These are phyloP conservation scores for Daldinia grandis DNA, from an alignment of 495 filamentous ascomycete species.

Conservation along the genomic window DNA sequence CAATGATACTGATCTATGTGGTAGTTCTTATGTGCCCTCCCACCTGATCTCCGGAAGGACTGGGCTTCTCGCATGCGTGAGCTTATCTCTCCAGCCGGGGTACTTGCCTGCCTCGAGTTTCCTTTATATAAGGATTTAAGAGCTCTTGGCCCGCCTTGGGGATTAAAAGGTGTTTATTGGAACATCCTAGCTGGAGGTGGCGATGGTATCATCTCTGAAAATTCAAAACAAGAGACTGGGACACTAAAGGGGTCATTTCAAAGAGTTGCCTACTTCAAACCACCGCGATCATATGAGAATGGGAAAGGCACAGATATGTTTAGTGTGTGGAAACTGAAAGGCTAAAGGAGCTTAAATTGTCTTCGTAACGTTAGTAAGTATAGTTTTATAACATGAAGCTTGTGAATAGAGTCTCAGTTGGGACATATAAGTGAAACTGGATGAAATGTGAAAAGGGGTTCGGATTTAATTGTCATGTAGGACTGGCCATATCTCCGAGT, in stretches of 20 bases:
- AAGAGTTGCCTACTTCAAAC: slow-evolving; percentile 68
- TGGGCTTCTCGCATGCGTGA: slow-evolving; percentile 73
- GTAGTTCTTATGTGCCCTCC: slow-evolving; percentile 80
- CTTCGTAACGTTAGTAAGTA: no score
- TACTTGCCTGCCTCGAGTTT: slow-evolving; percentile 80
- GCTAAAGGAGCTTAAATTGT: not conserved
- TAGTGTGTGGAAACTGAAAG: slow-evolving; percentile 34
- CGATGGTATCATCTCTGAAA: slow-evolving; percentile 65
- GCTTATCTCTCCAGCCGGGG: slow-evolving; percentile 66
- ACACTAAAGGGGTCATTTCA: slow-evolving; percentile 53
- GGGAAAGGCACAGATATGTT: slow-evolving; percentile 45
- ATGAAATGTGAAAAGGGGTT: not conserved
- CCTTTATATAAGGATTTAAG: slow-evolving; percentile 72
- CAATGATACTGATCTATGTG: not conserved
- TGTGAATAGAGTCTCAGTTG: not conserved
- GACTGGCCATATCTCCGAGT: not conserved
- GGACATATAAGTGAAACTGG: not conserved
- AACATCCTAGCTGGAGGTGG: slow-evolving; percentile 70
- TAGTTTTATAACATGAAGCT: no score
- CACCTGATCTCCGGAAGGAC: slow-evolving; percentile 65
- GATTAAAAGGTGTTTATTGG: slow-evolving; percentile 68
- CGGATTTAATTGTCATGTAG: not conserved
- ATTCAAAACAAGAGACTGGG: slow-evolving; percentile 39
- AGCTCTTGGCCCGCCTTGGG: slow-evolving; percentile 72
- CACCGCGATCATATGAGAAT: slow-evolving; percentile 69